phyloP scores from a whole-genome alignment of 805 yeast species.

The Metschnikowia continentalis region DNA sequence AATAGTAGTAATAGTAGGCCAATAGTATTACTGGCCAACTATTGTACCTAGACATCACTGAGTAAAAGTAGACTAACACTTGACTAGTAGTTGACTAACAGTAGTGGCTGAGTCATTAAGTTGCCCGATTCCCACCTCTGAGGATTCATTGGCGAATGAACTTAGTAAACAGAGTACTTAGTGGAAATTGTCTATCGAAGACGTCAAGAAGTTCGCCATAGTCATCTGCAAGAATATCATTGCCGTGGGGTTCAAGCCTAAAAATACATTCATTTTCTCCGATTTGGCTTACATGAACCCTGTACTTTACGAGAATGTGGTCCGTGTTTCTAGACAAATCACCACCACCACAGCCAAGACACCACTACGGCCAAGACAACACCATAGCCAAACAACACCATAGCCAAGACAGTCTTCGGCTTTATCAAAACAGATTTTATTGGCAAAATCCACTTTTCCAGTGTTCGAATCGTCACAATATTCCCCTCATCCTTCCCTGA shows the following conservation, averaged over 20 bases:
- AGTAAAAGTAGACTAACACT: no score
- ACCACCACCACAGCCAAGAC: slow-evolving; percentile 4
- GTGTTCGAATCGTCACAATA: slow-evolving; percentile 87
- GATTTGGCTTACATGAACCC: slow-evolving; percentile 93
- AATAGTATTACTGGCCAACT: no score
- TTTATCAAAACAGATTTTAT: slow-evolving; percentile 92
- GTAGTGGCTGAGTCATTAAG: no score
- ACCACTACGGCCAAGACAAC: slow-evolving; percentile 46
- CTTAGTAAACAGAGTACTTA: slow-evolving; percentile 20
- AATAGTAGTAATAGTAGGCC: no score
- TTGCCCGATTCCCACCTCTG: no score
- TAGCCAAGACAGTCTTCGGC: slow-evolving; percentile 85
- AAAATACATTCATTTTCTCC: slow-evolving; percentile 91
- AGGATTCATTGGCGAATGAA: no score
- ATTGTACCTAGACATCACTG: no score
- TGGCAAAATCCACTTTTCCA: slow-evolving; percentile 92
- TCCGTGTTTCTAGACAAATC: slow-evolving; percentile 85
- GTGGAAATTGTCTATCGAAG: slow-evolving; percentile 81
- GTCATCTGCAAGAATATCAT: slow-evolving; percentile 91
- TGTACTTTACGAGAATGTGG: slow-evolving; percentile 89
- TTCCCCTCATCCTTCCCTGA: slow-evolving; percentile 70
- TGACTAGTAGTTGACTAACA: no score
- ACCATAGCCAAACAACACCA: slow-evolving; percentile 85
- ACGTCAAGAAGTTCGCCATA: slow-evolving; percentile 72
- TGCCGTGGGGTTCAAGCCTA: slow-evolving; percentile 90